phyloP scores from a whole-genome alignment of 2,329 filamentous ascomycete genomes.

The Myriosclerotinia duriaeana region DNA sequence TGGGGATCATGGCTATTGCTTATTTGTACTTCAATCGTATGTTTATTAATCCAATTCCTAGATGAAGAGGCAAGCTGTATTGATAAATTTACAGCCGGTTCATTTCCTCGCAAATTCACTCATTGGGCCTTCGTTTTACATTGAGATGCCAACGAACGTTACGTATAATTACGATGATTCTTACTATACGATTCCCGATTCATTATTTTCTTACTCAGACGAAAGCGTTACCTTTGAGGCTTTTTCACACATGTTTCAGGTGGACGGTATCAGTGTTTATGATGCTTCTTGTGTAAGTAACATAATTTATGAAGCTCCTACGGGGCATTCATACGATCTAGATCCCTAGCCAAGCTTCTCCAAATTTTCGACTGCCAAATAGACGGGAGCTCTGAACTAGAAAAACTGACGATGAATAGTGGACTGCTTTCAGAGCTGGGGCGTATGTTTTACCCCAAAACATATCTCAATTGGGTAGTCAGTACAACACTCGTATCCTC shows the following conservation, averaged over 20 bases:
- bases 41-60: neutral
- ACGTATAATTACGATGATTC: neutral
- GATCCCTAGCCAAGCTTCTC: neutral
- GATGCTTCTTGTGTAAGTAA: constrained; percentile 18
- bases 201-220: too few species aligned
- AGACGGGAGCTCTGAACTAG: neutral
- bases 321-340: neutral
- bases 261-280: too few species aligned
- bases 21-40: constrained; percentile 31
- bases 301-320: neutral
- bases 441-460: constrained; percentile 25
- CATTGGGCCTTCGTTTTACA: constrained; percentile 31
- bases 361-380: neutral
- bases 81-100: constrained; percentile 25
- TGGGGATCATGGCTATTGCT: constrained; percentile 31
- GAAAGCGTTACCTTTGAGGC: too few species aligned
- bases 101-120: constrained; percentile 34
- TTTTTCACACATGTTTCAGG: too few species aligned
- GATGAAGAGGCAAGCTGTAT: neutral
- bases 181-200: too few species aligned
- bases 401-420: constrained; percentile 18
- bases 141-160: constrained; percentile 28
- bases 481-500: constrained; percentile 10
- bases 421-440: constrained; percentile 28
- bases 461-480: neutral